phyloP scores from a whole-genome alignment of 768 basidiomycete species.

The Calvatia gigantea region DNA sequence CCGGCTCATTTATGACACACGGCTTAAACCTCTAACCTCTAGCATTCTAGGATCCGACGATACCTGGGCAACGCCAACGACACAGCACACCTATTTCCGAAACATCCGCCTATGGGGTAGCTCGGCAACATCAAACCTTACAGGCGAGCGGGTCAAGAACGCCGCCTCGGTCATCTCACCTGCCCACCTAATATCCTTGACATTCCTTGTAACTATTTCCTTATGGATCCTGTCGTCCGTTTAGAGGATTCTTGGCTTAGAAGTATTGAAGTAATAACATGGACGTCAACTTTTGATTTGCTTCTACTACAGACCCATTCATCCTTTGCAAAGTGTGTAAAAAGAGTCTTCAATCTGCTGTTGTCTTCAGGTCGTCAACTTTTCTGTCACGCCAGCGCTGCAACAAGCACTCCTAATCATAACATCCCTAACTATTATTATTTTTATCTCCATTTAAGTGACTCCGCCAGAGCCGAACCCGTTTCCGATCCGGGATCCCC shows the following conservation, averaged over 20 bases:
- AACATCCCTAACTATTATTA: no score
- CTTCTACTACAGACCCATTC: no score
- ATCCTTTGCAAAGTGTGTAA: no score
- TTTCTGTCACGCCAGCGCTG: no score
- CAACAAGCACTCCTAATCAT: no score
- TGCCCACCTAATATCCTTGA: neutral
- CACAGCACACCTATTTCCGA: constrained; percentile 72
- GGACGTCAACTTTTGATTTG: neutral
- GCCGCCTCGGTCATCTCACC: constrained; percentile 14
- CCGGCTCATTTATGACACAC: neutral
- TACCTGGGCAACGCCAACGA: constrained; percentile 67
- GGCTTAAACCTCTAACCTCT: neutral
- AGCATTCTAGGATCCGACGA: constrained; percentile 49
- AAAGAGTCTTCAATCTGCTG: no score
- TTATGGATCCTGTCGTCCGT: neutral
- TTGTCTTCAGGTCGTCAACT: no score
- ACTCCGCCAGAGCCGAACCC: neutral
- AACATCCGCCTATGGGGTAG: constrained; percentile 68
- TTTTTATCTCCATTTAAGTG: no score
- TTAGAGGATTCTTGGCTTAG: neutral
- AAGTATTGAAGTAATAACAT: neutral
- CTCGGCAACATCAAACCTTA: constrained; percentile 44
- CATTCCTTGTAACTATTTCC: neutral
- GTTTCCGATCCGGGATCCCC: constrained; percentile 9
- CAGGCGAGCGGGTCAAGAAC: constrained; percentile 28